Evolutionary conservation across 2,329 filamentous ascomycete genomes (phyloP).

Genomic region (Fusarium brevicatenulatum): DNA sequence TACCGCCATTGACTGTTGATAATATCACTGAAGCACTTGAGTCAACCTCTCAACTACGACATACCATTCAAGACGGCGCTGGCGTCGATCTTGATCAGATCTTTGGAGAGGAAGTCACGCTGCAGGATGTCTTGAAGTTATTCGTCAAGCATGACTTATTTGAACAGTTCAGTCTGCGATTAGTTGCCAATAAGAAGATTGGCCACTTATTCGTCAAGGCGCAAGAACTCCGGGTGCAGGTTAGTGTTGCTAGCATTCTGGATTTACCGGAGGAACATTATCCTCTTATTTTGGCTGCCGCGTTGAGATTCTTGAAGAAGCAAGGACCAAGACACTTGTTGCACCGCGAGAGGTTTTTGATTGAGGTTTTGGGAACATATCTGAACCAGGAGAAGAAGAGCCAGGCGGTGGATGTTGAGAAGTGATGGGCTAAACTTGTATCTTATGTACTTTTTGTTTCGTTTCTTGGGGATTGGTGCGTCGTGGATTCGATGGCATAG

Average conservation of each 20-base stretch:
- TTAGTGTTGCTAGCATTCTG: background rate
- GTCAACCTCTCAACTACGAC: slow-evolving; percentile 16
- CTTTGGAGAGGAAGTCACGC: background rate
- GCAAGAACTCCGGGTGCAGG: background rate
- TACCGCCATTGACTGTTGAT: background rate
- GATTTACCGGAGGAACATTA: slow-evolving; percentile 10
- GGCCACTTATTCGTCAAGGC: background rate
- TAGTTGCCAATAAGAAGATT: slow-evolving; percentile 3
- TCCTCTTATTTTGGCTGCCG: background rate
- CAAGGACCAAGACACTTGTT: slow-evolving; percentile 17
- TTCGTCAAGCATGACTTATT: slow-evolving; percentile 34
- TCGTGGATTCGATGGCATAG: background rate
- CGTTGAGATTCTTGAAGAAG: slow-evolving; percentile 5
- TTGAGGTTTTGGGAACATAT: slow-evolving; percentile 29
- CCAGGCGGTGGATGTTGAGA: background rate
- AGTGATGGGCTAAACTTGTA: background rate
- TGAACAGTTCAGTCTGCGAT: slow-evolving; percentile 20
- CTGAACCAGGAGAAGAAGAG: background rate
- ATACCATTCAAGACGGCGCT: background rate
- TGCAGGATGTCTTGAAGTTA: slow-evolving; percentile 7
- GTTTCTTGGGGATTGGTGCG: fast-evolving
- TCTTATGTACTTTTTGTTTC: background rate
- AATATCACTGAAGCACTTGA: slow-evolving; percentile 18
- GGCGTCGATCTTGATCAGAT: background rate
- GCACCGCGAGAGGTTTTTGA: slow-evolving; percentile 30